These are phyloP conservation scores for Thozetella sp. DNA, from an alignment of 495 filamentous ascomycete genomes.

Conservation along the genomic window DNA sequence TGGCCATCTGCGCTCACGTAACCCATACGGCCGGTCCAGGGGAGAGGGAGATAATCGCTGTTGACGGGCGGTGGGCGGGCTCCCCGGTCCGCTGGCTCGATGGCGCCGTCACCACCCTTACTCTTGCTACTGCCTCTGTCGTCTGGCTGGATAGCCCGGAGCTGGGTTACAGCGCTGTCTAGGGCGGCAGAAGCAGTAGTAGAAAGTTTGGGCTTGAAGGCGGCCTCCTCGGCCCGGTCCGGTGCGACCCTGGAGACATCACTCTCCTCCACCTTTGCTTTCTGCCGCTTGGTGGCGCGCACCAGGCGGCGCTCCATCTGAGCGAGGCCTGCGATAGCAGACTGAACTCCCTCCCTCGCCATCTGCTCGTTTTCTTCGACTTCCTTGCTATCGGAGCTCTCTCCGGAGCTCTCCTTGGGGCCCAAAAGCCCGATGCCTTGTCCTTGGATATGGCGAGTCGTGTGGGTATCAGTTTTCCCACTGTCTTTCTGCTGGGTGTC, in stretches of 20 bases:
- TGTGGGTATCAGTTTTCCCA: neutral
- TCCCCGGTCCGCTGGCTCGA: constrained; percentile 45
- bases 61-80: constrained; percentile 76
- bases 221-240: neutral
- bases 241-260: neutral
- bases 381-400: neutral
- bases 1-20: constrained; percentile 62
- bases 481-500: neutral
- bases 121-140: neutral
- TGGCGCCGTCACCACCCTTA: constrained; percentile 22
- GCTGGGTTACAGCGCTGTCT: neutral
- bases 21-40: constrained; percentile 90
- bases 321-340: constrained; percentile 26
- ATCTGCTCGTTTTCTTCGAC: neutral
- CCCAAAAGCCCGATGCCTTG: neutral
- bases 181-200: too few relatives aligned
- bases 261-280: constrained; percentile 23
- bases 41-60: constrained; percentile 83
- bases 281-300: constrained; percentile 24
- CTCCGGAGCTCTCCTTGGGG: neutral
- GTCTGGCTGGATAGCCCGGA: neutral
- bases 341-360: constrained; percentile 18
- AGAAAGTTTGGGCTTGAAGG: constrained; percentile 3
- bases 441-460: neutral
- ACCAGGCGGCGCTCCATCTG: constrained; percentile 25